Evolutionary conservation across 768 basidiomycete genomes (phyloP), one percentile per base, ranked within the genome.

Genomic region (Russula ochroleuca): DNA sequence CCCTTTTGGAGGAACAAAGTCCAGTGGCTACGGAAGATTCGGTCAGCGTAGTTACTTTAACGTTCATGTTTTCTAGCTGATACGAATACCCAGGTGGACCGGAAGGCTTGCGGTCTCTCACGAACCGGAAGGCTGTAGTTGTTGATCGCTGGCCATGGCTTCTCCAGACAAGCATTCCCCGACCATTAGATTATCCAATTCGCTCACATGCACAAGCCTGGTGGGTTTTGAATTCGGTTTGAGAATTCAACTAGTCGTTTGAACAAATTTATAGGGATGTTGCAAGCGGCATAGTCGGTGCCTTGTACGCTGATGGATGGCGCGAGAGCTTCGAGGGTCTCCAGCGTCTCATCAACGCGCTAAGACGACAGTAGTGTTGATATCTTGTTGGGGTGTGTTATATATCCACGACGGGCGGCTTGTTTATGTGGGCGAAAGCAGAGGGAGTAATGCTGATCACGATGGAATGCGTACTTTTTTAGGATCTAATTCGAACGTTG

Each of bases 1-100:
- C 66, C 96, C 97, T 11, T 99, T 99, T 66, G 97, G 97, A 33
- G 97, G 97, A 43, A 83, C 83, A 50, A 99, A 98, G 74, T 81
- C 81, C 35, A 93, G 90, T 57, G 96, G 96, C 45, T 95, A 96
- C 72, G 96, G 94, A 7, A 85, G 97, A 65, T 97, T 99, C 69
- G 92, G 92, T 87, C 69, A 64, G 82, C 33, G 14, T 40, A 43
- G 23, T 38, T 35, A 49, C 66, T 63, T 52, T 49, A 51, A 19
- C 10, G 45, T 28, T 54, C 35, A 17, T 50, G 52, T 49, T 63
- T 61, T 60, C 57, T 66, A 70, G 41, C 68, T 19, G 23, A 60
- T 37, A 47, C 49, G 13, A 33, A 33, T 49, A 9, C 15, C 4
- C 66, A 92, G 93, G 89, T 68, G 97, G 97, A 28, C 88, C 92